Evolutionary conservation across 805 yeast species (phyloP), one percentile per base, ranked within the genome.

Genomic region (Candida broadrunensis): DNA sequence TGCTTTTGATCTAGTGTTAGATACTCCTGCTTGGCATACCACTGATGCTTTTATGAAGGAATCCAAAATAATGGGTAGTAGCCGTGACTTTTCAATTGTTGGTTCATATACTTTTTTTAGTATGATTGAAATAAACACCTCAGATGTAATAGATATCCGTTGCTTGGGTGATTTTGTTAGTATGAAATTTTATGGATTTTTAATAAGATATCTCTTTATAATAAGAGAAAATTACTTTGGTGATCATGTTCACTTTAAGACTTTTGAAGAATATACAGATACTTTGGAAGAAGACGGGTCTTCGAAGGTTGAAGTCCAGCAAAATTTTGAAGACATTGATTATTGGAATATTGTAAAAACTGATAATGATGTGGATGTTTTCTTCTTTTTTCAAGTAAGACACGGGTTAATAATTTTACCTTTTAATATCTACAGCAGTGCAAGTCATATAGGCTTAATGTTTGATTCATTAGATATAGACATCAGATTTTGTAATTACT

Each of bases 1-100:
- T 0, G 63, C 63, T 36, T 78, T 88, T 48, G 75, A 81, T 36
- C 52, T 93, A 35, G 65, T 77, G 1, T 58, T 90, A 2, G 84
- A 81, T 42, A 79, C 93, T 0, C 98, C 99, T 0, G 84, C 91
- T 1, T 93, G 98, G 96, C 95, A 88, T 54, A 90, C 98, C 0
- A 66, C 81, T 19, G 77, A 81, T 40, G 82, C 84, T 36, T 91
- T 91, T 49, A 58, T 86, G 65, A 73, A 74, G 35, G 63, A 60
- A 32, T 63, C 75, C 11, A 77, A 74, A 15, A 75, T 76, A 13
- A 72, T 88, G 46, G 98, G 96, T 0, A 67, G 80, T 45, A 79
- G 89, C 0, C 66, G 74, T 20, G 74, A 81, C 39, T 83, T 89
- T 50, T 60, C 56, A 2, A 60, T 88, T 14, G 61, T 61, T 1